A percentile compares a stretch with the other conserved stretches of the same genome.
phyloP scores from a whole-genome alignment of 495 filamentous ascomycete species.

The Penicillium desertorum region DNA sequence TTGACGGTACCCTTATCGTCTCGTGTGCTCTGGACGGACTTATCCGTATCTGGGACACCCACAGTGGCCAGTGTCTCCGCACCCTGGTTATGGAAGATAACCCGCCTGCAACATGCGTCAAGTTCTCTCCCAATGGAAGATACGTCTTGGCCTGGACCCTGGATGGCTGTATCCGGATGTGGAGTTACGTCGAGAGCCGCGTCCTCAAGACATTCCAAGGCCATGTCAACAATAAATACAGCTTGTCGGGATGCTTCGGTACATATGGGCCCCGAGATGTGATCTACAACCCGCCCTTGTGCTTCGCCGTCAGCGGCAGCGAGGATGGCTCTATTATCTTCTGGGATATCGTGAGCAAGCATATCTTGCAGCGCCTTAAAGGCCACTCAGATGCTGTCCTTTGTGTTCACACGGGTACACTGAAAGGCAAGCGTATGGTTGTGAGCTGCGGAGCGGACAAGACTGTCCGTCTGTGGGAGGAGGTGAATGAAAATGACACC shows the following conservation, averaged over 20 bases:
- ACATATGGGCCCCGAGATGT: conserved; percentile 53
- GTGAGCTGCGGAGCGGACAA: conserved; percentile 65
- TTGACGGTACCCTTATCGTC: conserved; percentile 87
- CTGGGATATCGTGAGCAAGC: conserved; percentile 88
- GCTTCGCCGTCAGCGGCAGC: conserved; percentile 76
- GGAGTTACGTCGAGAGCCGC: conserved; percentile 87
- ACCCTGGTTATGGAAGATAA: conserved; percentile 97
- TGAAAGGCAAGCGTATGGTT: conserved; percentile 43
- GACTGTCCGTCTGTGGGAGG: conserved; percentile 64
- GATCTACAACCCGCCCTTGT: conserved; percentile 20
- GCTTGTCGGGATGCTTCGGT: conserved; percentile 79
- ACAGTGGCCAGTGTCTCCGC: conserved; percentile 89
- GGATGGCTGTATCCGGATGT: conserved; percentile 84
- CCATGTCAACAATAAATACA: conserved; percentile 80
- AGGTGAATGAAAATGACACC: conserved; percentile 26
- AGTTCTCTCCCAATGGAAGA: conserved; percentile 90
- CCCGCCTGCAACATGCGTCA: conserved; percentile 82
- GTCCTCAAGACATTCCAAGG: conserved; percentile 98
- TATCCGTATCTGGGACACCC: conserved; percentile 93
- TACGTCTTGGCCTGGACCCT: conserved; percentile 89
- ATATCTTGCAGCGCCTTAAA: conserved; percentile 68
- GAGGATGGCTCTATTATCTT: conserved; percentile 82
- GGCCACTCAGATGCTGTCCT: conserved; percentile 80
- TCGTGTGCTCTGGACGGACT: conserved; percentile 88
- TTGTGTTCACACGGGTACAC: conserved; percentile 66